Evolutionary conservation across 2,329 filamentous ascomycete species (phyloP), one percentile per base, ranked within the genome.

Genomic region (Escovopsis weberi): DNA sequence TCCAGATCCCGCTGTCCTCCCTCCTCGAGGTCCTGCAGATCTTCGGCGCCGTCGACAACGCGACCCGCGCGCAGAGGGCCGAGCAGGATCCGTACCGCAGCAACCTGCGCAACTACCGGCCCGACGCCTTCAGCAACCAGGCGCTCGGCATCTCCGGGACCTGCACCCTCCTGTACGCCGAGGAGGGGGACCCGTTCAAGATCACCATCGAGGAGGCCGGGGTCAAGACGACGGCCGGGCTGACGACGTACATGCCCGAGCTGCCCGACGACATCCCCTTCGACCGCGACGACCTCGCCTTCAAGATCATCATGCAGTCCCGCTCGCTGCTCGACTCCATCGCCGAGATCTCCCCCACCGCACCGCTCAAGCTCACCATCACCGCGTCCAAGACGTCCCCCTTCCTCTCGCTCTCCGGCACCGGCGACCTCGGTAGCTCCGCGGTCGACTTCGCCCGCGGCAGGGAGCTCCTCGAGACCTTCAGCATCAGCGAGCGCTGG

Each of bases 11-110:
- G 2, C 74, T 98, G 8, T 72, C 81, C 4, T 85, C 89, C 15
- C 74, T 98, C 3, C 75, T 98, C 42, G 91, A 96, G 64, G 94
- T 89, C 0, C 72, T 98, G 7, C 89, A 95, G 55, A 96, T 98
- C 40, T 94, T 98, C 55, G 86, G 86, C 40, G 78, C 88, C n/a
- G 75, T 88, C 38, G 82, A 85, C 50, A 70, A 78, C 12, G 67
- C 75, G 6, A 68, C 66, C 35, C 72, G 74, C 48, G 66, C 72
- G 39, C 67, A 72, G 40, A 78, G 72, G 53, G 65, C 70, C 6
- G 76, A 80, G 11, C 64, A 70, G 45, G 76, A 80, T 48, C 66
- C 68, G 1, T 79, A 78, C 53, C 71, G 70, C 47, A 77, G 73
- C 59, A 78, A 77, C 51, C 60, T 78, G 34, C 69, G 74, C 40